A percentile compares a stretch with the other conserved stretches of the same genome.
Conservation (phyloP, 78 protist species). For the Cavenderia fasciculata region DNA sequence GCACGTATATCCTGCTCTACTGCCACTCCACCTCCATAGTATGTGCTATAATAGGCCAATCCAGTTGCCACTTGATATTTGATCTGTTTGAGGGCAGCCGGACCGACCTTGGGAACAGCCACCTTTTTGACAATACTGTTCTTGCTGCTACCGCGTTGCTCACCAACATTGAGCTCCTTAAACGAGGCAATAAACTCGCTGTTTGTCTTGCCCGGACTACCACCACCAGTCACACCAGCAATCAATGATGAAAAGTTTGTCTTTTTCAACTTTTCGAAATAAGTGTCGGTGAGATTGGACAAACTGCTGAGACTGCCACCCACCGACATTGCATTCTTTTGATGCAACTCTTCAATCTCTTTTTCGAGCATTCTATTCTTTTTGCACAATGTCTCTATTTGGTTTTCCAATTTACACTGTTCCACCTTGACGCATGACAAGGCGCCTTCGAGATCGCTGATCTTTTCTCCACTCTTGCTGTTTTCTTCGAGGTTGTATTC, state of each 20-base stretch:
- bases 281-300: too few species aligned
- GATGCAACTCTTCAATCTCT: constrained; percentile 33
- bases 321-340: too few species aligned
- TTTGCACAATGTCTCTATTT: not conserved
- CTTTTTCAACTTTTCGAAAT: too few species aligned
- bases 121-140: not conserved
- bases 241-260: too few species aligned
- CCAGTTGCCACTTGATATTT: not conserved
- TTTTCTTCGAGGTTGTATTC: not conserved
- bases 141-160: not conserved
- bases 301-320: too few species aligned
- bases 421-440: constrained; percentile 21
- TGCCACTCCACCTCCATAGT: too few species aligned
- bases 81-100: constrained; percentile 18
- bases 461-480: constrained; percentile 6
- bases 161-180: not conserved
- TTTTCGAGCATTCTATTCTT: constrained; percentile 21
- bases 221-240: too few species aligned
- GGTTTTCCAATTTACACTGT: not conserved
- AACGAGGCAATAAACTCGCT: not conserved
- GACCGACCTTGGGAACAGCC: not conserved
- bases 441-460: constrained; percentile 28
- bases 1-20: not conserved
- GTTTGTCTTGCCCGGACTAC: not conserved
- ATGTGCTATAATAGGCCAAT: not conserved